A percentile compares a stretch with the other conserved stretches of the same genome.
phyloP scores from a whole-genome alignment of 2,329 filamentous ascomycete genomes.

The Nothomitra cinnamomea region DNA sequence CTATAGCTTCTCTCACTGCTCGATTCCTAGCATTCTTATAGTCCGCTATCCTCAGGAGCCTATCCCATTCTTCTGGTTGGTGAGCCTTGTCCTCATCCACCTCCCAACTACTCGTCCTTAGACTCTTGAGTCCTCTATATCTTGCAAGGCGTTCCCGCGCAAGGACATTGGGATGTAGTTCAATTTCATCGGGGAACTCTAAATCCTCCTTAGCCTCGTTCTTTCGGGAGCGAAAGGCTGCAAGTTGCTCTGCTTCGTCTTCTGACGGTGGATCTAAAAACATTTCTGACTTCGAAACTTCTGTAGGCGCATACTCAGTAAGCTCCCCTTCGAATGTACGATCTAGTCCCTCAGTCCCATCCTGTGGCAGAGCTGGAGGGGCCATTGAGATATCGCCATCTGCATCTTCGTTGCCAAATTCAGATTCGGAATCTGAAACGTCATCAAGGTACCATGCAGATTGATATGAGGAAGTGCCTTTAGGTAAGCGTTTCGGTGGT shows the following conservation, averaged over 20 bases:
- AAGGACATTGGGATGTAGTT: slow-evolving; percentile 72
- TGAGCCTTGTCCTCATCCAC: slow-evolving; percentile 71
- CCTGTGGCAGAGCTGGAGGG: slow-evolving; percentile 51
- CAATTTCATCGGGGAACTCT: slow-evolving; percentile 95
- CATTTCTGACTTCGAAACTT: slow-evolving; percentile 87
- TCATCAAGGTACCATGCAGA: slow-evolving; percentile 82
- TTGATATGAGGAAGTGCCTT: slow-evolving; percentile 87
- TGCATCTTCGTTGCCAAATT: slow-evolving; percentile 41
- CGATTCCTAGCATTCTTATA: slow-evolving; percentile 71
- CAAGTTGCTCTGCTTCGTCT: slow-evolving; percentile 69
- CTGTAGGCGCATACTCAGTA: slow-evolving; percentile 66
- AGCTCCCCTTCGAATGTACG: slow-evolving; percentile 33
- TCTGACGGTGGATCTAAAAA: slow-evolving; percentile 66
- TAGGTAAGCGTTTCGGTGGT: slow-evolving; percentile 59
- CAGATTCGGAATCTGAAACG: slow-evolving; percentile 69
- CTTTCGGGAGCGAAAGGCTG: slow-evolving; percentile 62
- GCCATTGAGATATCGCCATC: slow-evolving; percentile 34
- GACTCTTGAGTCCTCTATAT: slow-evolving; percentile 82
- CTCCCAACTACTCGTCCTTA: slow-evolving; percentile 78
- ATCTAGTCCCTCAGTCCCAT: slow-evolving; percentile 57
- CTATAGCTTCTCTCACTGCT: slow-evolving; percentile 62
- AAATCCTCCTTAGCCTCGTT: slow-evolving; percentile 76
- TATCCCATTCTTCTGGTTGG: slow-evolving; percentile 78
- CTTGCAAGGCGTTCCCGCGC: slow-evolving; percentile 71
- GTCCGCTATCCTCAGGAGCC: slow-evolving; percentile 73